These are phyloP conservation scores for Coemansia sp. DNA, from an alignment of 192 early-diverging fungal species.

Conservation along the genomic window DNA sequence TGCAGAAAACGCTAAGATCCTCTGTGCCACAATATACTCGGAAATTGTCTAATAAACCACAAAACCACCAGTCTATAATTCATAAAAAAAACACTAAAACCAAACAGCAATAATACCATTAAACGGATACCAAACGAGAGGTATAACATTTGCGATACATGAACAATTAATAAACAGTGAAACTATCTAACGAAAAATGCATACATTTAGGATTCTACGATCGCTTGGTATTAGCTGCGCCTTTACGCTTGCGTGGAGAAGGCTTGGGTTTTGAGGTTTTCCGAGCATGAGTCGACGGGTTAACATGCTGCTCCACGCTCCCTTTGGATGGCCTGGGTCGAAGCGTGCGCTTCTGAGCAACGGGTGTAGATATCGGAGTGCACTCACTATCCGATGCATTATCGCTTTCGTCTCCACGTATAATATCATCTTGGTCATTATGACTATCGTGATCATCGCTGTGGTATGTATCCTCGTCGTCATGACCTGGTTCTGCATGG, in stretches of 20 bases:
- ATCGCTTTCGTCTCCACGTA: background rate
- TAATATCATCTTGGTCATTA: background rate
- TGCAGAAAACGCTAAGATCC: no score
- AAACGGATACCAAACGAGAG: background rate
- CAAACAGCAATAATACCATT: no score
- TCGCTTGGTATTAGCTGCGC: conserved; percentile 4
- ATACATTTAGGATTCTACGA: background rate
- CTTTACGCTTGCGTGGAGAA: conserved; percentile 17
- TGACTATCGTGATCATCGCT: background rate
- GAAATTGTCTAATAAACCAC: no score
- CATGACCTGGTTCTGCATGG: background rate
- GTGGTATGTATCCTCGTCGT: background rate
- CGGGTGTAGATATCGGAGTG: conserved; percentile 3
- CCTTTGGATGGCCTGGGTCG: background rate
- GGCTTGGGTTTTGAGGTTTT: background rate
- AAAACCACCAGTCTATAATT: no score
- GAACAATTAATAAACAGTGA: no score
- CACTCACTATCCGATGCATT: background rate
- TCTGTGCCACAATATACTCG: no score
- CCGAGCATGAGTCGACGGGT: background rate
- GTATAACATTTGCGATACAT: no score
- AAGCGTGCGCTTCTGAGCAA: background rate
- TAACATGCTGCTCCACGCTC: background rate
- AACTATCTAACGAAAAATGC: no score
- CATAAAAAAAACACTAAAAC: no score